Evolutionary conservation across 345 rosid species (phyloP), one percentile per base, ranked within the genome.

Genomic region (Eucalyptus fibrosa): DNA sequence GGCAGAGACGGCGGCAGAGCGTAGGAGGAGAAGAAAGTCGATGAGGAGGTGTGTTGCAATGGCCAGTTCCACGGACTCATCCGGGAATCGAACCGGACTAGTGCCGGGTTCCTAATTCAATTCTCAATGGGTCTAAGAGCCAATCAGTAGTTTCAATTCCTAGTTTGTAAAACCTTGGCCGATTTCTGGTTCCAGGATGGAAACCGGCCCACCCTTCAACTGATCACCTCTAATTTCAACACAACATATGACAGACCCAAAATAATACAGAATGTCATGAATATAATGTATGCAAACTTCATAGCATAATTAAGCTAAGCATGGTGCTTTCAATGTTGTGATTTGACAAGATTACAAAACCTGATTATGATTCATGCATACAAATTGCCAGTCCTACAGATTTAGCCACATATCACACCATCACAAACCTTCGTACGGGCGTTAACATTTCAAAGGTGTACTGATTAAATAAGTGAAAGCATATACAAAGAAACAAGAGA

Each of bases 121-220:
- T 56, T 56, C 30, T 24, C 0, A 24, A 0, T 56, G 62, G 6
- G 12, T 56, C 62, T 56, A 56, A 24, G 30, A 56, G 30, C 30
- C 62, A 56, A 24, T 56, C 3, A 12, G 0, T 0, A 10, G 13
- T 10, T 23, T 56, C 28, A 24, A 56, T 4, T 23, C 1, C 3
- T 23, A 56, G 1, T 56, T 56, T 56, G 30, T 24, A 24, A 0
- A 56, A 56, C 1, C 0, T 9, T 24, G 13, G 13, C 2, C 3
- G 7, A 24, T 23, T 56, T 2, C 1, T 51, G 4, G 0, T 51
- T 51, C 4, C 6, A 16, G 19, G 55, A 18, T 51, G 55, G 55
- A 6, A 51, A 51, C 4, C 3, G 9, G 28, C 3, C 30, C 12
- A 21, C 62, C 12, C 3, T 23, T 23, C 12, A 56, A 56, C 6